A percentile compares a stretch with the other conserved stretches of the same genome.
These are phyloP conservation scores for Marchantia paleacea DNA, from an alignment of 225 moss, liverwort and hornwort species.

Conservation along the genomic window DNA sequence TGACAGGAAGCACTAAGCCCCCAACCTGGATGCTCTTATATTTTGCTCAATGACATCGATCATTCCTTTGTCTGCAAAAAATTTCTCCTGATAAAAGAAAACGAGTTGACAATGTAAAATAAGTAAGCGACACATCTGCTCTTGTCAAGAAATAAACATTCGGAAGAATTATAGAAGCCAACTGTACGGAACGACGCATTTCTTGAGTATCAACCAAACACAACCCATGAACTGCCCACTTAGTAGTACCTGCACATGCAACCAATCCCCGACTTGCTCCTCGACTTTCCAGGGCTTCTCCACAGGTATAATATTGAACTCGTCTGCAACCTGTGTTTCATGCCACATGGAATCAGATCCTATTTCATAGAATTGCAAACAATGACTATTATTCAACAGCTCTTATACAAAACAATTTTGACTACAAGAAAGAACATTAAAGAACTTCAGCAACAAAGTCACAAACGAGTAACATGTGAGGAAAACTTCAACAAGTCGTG, in stretches of 20 bases:
- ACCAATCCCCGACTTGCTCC: conserved; percentile 28
- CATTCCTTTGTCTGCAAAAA: conserved; percentile 31
- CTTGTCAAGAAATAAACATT: too few species aligned
- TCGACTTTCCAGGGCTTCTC: conserved; percentile 31
- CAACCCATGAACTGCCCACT: neutral
- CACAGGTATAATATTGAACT: conserved; percentile 21
- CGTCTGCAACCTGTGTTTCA: conserved; percentile 18
- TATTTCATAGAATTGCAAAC: too few species aligned
- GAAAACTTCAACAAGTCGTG: neutral
- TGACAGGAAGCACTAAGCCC: neutral
- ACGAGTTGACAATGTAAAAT: neutral
- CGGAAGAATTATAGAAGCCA: too few species aligned
- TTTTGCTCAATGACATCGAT: conserved; percentile 29
- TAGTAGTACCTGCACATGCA: conserved; percentile 24
- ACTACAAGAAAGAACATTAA: too few species aligned
- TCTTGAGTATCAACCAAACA: neutral
- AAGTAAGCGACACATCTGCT: too few species aligned
- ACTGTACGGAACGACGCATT: too few species aligned
- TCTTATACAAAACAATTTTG: too few species aligned
- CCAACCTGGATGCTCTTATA: conserved; percentile 9
- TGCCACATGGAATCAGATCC: neutral
- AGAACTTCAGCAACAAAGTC: neutral
- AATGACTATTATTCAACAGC: too few species aligned
- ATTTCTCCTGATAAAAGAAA: conserved; percentile 15
- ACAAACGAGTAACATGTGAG: neutral